phyloP scores from a whole-genome alignment of 306 rosid genomes.

The Sphenostylis stenocarpa region DNA sequence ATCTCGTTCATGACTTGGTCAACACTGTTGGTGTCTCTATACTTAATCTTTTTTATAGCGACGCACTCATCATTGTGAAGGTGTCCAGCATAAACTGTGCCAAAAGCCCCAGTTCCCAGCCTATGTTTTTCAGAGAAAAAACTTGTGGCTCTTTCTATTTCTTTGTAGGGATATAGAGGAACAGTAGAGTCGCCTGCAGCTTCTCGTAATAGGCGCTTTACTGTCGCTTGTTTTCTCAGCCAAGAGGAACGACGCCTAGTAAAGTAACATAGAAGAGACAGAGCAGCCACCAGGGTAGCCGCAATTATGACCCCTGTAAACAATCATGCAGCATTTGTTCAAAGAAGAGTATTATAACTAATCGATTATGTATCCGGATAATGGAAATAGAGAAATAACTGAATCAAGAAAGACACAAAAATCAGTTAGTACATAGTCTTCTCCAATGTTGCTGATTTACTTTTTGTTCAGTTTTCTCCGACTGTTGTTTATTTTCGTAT shows the following conservation, averaged over 20 bases:
- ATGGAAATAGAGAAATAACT: not conserved
- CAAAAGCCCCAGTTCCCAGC: conserved; percentile 94
- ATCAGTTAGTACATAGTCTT: not conserved
- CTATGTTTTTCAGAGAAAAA: conserved; percentile 71
- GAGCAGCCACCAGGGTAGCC: conserved; percentile 53
- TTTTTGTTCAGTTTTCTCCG: not conserved
- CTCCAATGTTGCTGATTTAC: not conserved
- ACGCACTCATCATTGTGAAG: conserved; percentile 72
- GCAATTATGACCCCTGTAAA: conserved; percentile 55
- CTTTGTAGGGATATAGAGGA: conserved; percentile 73
- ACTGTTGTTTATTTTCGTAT: not conserved
- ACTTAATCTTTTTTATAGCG: conserved; percentile 79
- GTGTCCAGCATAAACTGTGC: conserved; percentile 85
- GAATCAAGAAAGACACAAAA: not conserved
- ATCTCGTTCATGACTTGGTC: conserved; percentile 97
- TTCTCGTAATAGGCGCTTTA: conserved; percentile 68
- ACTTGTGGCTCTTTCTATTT: conserved; percentile 77
- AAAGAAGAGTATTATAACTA: too few relatives aligned
- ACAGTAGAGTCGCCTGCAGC: conserved; percentile 85
- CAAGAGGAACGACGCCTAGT: conserved; percentile 61
- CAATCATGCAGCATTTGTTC: conserved; percentile 17
- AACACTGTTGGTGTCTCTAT: conserved; percentile 77
- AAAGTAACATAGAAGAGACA: conserved; percentile 49
- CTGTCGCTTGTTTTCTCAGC: conserved; percentile 64
- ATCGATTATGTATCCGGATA: too few relatives aligned